These are phyloP conservation scores for Cryptococcus deneoformans DNA, from an alignment of 1,284 basidiomycete species.

Conservation along the genomic window DNA sequence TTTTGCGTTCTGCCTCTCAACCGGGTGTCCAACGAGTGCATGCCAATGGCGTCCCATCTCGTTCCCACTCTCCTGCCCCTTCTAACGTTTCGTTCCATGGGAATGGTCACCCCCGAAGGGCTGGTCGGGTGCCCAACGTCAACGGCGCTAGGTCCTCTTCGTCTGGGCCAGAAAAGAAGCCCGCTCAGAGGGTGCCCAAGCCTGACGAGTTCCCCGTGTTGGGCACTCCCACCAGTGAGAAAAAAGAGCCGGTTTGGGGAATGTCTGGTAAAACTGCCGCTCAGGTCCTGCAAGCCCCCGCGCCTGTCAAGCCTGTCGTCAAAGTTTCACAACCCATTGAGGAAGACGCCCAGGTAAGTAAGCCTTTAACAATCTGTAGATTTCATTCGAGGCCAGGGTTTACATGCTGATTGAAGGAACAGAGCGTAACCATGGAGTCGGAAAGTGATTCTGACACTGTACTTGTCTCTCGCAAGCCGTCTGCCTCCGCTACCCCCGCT, in stretches of 20 bases:
- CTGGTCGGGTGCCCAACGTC: constrained; percentile 14
- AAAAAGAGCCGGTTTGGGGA: constrained; percentile 28
- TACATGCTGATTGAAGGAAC: not conserved
- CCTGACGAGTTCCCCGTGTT: constrained; percentile 50
- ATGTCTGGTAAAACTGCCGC: constrained; percentile 46
- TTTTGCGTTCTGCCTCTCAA: constrained; percentile 40
- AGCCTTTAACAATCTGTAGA: too few species aligned
- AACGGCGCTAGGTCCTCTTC: constrained; percentile 8
- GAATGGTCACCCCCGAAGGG: constrained; percentile 26
- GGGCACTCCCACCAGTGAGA: constrained; percentile 27
- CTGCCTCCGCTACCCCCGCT: constrained; percentile 9
- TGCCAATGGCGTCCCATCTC: constrained; percentile 31
- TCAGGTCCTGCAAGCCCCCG: constrained; percentile 48
- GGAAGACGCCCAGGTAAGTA: too few species aligned
- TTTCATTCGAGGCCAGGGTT: too few species aligned
- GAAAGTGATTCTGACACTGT: constrained; percentile 48
- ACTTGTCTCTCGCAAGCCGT: constrained; percentile 43
- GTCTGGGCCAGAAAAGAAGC: constrained; percentile 7
- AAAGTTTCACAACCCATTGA: too few species aligned
- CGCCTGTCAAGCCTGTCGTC: constrained; percentile 34
- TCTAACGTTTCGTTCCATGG: constrained; percentile 35
- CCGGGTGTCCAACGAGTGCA: constrained; percentile 40
- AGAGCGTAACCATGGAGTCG: constrained; percentile 44
- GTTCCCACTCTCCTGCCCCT: constrained; percentile 44
- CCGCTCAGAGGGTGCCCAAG: constrained; percentile 44